These are phyloP conservation scores for Neurospora sp. DNA, from an alignment of 495 filamentous ascomycete species.

Conservation along the genomic window DNA sequence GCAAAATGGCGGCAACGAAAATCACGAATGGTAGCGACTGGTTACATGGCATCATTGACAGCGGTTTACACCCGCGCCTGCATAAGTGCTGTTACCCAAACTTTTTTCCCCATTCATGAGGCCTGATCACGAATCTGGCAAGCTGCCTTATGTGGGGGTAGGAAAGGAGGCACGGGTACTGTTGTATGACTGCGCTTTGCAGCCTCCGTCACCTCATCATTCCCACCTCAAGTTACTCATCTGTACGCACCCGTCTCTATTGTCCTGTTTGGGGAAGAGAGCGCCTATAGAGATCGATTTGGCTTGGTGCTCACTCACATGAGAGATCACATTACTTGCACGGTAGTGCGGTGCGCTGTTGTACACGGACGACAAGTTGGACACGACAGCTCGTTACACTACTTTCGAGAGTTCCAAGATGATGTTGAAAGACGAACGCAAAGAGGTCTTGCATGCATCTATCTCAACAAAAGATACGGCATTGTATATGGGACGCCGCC, in stretches of 20 bases:
- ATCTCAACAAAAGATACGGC: background rate
- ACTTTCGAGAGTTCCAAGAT: background rate
- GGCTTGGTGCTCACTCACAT: background rate
- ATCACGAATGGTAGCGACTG: background rate
- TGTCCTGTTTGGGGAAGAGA: background rate
- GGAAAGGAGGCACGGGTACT: background rate
- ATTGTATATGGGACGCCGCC: background rate
- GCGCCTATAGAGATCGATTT: background rate
- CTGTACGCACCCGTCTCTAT: background rate
- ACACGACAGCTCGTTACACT: background rate
- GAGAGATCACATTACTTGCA: background rate
- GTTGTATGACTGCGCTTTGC: background rate
- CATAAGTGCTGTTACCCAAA: background rate
- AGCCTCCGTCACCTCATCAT: background rate
- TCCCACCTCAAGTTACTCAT: background rate
- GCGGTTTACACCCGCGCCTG: background rate
- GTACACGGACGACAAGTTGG: background rate
- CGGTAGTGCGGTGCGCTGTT: background rate
- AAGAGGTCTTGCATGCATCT: background rate
- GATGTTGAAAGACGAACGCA: background rate
- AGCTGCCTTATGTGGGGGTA: background rate
- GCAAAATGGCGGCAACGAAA: background rate
- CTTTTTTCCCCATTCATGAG: background rate
- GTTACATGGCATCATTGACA: background rate
- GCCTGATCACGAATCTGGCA: background rate